phyloP scores from a whole-genome alignment of 106 monocot species.

The Apostasia shenzhenica region DNA sequence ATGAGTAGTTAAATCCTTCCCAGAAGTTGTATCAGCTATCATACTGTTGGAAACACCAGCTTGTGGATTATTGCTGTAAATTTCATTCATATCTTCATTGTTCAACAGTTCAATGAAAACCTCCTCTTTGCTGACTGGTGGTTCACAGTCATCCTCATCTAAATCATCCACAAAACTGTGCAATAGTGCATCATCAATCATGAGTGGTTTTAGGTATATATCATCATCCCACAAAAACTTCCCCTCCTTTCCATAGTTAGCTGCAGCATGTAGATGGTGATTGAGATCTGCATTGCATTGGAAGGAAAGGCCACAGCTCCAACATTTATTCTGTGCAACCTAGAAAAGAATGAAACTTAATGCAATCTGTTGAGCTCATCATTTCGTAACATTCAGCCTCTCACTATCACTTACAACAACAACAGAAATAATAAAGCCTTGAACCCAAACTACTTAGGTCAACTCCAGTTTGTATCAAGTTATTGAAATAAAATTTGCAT shows the following conservation, averaged over 20 bases:
- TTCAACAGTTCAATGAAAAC: constrained; percentile 32
- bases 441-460: too few species aligned
- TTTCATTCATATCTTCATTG: constrained; percentile 14
- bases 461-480: too few species aligned
- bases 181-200: constrained; percentile 72
- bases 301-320: constrained; percentile 45
- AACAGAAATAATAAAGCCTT: too few species aligned
- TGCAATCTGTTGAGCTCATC: too few species aligned
- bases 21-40: not conserved
- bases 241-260: constrained; percentile 17
- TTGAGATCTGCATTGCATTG: constrained; percentile 29
- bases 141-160: constrained; percentile 45
- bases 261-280: constrained; percentile 37
- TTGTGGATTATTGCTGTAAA: constrained; percentile 8
- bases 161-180: constrained; percentile 58
- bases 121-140: constrained; percentile 28
- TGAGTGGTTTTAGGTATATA: constrained; percentile 69
- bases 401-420: not conserved
- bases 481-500: too few species aligned
- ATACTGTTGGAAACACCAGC: constrained; percentile 10
- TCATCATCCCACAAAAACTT: constrained; percentile 64
- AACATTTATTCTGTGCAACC: constrained; percentile 72
- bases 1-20: not conserved
- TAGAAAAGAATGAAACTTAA: constrained; percentile 16
- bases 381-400: not conserved